Conservation (phyloP, 305 asterid species). For the Fraxinus greggii region DNA sequence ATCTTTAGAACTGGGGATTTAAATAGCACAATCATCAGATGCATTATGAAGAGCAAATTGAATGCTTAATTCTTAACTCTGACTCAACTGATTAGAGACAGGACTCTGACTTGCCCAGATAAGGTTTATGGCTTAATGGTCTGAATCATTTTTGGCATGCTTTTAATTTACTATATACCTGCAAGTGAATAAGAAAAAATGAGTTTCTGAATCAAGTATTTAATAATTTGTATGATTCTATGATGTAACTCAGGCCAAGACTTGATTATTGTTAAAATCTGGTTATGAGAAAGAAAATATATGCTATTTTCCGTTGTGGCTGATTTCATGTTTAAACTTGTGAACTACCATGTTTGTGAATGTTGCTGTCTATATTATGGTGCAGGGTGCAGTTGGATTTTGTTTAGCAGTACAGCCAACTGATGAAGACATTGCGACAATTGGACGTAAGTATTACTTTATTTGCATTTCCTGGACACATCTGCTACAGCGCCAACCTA, state of each 20-base stretch:
- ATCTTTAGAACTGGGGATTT: background rate
- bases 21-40: background rate
- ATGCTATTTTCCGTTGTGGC: conserved; percentile 12
- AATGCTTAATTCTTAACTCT: background rate
- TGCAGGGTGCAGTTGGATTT: conserved; percentile 82
- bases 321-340: conserved; percentile 20
- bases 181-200: background rate
- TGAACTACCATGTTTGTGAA: conserved; percentile 6
- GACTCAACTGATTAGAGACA: background rate
- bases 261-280: conserved; percentile 9
- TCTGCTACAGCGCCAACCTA: conserved; percentile 11
- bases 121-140: background rate
- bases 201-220: background rate
- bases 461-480: conserved; percentile 20
- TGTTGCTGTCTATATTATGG: conserved; percentile 19
- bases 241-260: background rate
- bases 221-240: background rate
- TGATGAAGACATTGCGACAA: conserved; percentile 53
- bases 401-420: conserved; percentile 75
- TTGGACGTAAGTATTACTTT: conserved; percentile 67
- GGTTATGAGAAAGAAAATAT: background rate
- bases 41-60: background rate
- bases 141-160: background rate
- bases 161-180: background rate
- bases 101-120: conserved; percentile 1